Evolutionary conservation across 2,329 filamentous ascomycete species (phyloP).

Genomic region (Paecilomyces formosus): DNA sequence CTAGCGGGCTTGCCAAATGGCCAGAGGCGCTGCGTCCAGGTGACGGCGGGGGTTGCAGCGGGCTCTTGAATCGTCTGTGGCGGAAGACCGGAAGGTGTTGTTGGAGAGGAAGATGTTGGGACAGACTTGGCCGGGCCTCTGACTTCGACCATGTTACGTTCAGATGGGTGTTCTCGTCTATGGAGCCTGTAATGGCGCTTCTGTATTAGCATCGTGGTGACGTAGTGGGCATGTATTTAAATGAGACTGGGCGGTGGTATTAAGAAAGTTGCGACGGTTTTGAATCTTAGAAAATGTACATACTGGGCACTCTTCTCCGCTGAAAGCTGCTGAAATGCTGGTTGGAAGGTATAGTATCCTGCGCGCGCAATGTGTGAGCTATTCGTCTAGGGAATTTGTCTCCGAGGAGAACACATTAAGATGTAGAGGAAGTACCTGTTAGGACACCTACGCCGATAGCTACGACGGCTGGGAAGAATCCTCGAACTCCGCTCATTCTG

Average conservation of each 20-base stretch:
- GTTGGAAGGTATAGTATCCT: constrained; percentile 40
- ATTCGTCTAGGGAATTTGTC: not conserved
- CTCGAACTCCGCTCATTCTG: constrained; percentile 25
- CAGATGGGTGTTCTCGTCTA: not conserved
- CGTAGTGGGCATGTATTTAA: not conserved
- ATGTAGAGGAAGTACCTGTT: constrained; percentile 21
- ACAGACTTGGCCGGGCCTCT: not conserved
- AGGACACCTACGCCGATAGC: constrained; percentile 34
- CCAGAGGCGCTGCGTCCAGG: constrained; percentile 10
- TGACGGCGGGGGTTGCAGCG: not conserved
- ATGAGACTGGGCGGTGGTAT: not conserved
- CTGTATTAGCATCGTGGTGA: not conserved
- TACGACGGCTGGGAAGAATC: constrained; percentile 28
- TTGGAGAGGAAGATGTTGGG: not conserved
- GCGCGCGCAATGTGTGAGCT: constrained; percentile 9
- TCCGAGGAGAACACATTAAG: not conserved
- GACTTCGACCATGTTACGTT: not conserved
- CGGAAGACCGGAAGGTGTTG: not conserved
- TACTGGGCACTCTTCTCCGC: constrained; percentile 18
- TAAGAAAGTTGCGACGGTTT: not conserved
- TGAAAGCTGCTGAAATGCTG: constrained; percentile 30
- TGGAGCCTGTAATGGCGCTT: not conserved
- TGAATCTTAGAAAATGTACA: not conserved
- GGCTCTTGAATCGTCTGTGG: not conserved
- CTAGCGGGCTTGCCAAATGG: constrained; percentile 1